A percentile compares a stretch with the other conserved stretches of the same genome.
These are phyloP conservation scores for Metschnikowia lunata DNA, from an alignment of 805 yeast species.

Conservation along the genomic window DNA sequence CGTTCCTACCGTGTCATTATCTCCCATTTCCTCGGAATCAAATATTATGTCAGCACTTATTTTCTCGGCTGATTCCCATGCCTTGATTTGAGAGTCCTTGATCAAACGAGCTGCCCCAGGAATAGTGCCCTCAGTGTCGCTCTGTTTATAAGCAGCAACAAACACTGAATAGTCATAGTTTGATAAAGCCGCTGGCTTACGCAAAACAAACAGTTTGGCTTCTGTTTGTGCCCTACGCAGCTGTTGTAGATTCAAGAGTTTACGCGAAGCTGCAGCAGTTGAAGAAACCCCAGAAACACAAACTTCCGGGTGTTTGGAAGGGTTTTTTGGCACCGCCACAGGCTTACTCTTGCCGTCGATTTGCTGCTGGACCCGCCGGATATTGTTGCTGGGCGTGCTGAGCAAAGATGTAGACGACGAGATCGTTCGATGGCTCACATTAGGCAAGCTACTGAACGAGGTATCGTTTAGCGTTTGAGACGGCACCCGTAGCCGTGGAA, in stretches of 20 bases:
- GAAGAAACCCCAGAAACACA: too few relatives aligned
- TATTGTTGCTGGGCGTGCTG: too few relatives aligned
- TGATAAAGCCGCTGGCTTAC: constrained; percentile 30
- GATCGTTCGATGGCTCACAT: too few relatives aligned
- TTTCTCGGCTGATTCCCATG: constrained; percentile 44
- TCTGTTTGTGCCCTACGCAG: constrained; percentile 25
- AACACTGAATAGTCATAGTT: constrained; percentile 37
- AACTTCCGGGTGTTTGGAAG: too few relatives aligned
- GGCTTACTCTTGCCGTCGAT: too few relatives aligned
- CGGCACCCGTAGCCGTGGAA: too few relatives aligned
- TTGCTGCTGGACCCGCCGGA: too few relatives aligned
- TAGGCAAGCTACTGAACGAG: too few relatives aligned
- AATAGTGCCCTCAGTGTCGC: constrained; percentile 5
- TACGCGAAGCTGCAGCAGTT: constrained; percentile 28
- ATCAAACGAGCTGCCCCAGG: constrained; percentile 36
- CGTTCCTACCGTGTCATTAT: not conserved
- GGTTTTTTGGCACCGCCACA: too few relatives aligned
- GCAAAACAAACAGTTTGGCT: constrained; percentile 24
- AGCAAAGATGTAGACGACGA: too few relatives aligned
- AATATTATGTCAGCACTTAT: constrained; percentile 34
- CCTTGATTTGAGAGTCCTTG: constrained; percentile 39
- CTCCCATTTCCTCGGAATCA: not conserved
- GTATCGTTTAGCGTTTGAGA: too few relatives aligned
- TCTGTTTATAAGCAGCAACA: constrained; percentile 1
- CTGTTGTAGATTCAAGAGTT: constrained; percentile 36